phyloP scores from a whole-genome alignment of 441 rosid species.

The Syzygium syzygioides region DNA sequence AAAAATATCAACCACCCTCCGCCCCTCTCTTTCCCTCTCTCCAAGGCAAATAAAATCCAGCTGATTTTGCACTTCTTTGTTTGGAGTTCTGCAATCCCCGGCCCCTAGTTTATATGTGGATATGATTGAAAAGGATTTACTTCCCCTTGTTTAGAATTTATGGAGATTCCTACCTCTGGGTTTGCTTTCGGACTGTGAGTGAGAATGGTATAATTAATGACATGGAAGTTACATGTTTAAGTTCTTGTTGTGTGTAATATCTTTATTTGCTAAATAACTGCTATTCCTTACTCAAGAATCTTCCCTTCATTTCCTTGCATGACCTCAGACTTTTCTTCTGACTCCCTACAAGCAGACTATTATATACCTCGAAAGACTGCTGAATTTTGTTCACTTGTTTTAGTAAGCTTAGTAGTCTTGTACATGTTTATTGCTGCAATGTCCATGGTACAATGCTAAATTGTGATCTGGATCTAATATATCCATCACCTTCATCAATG shows the following conservation, averaged over 20 bases:
- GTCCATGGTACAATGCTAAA: not conserved
- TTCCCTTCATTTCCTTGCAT: not conserved
- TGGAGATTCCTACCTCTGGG: not conserved
- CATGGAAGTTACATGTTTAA: not conserved
- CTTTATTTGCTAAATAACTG: not conserved
- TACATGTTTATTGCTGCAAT: not conserved
- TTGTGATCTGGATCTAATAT: not conserved
- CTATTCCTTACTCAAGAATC: not conserved
- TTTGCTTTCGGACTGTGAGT: not conserved
- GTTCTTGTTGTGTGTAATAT: not conserved
- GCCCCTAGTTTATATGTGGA: not conserved
- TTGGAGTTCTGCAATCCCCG: not conserved
- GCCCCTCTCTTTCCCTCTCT: not conserved
- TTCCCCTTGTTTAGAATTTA: not conserved
- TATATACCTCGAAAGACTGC: not conserved
- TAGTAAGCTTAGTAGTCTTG: not conserved
- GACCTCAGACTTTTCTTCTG: not conserved
- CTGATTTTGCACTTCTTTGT: not conserved
- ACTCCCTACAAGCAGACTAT: not conserved
- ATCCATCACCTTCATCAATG: not conserved
- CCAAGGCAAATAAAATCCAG: not conserved
- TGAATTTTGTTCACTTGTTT: not conserved
- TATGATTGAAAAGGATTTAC: not conserved
- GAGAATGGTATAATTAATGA: not conserved
- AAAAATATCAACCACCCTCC: not conserved